Evolutionary conservation across 164 flowering plant species (phyloP), one percentile per base, ranked within the genome.

Genomic region (Buxus sempervirens): DNA sequence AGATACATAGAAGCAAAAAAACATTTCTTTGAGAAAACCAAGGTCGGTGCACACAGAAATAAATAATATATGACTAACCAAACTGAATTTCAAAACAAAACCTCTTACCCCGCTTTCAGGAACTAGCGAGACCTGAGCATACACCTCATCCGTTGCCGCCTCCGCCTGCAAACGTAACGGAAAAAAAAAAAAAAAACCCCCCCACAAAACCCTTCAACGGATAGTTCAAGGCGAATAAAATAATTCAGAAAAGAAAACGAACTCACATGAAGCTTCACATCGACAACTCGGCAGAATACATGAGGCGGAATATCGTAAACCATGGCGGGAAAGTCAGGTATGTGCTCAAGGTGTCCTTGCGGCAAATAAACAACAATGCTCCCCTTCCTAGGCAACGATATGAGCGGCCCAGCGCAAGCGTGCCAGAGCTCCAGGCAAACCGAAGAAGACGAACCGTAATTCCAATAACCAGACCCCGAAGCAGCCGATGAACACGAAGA

Each of bases 401-500:
- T 89, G 59, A 84, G 74, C 5, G 97, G 95, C 2, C 99, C 98
- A 2, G 98, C 98, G 71, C 99, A 96, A 5, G 98, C 99, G 68
- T 91, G 96, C 97, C 97, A 93, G 1, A 90, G 89, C 90, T 96
- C 99, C 86, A 92, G 74, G 73, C 94, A 93, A 56, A 91, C 90
- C 53, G 72, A 64, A 60, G 71, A 67, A 16, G 73, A 58, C 19
- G 76, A 71, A 65, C 77, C 62, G 1, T 73, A 25, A 60, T 66
- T 23, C 25, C 74, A 36, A 23, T 77, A n/a, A 20, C 71, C 15
- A 42, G 76, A 25, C 54, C 38, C 58, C 49, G 80, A 69, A 36
- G 73, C 67, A 13, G 69, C 53, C 9, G 68, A 82, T 19, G 81
- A 71, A 9, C 83, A 57, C 9, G 83, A 70, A 0, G 85, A 77